A percentile compares a stretch with the other conserved stretches of the same genome.
Evolutionary conservation across 202 grass and related monocot species (phyloP).

Genomic region (Dendrocalamus latiflorus): DNA sequence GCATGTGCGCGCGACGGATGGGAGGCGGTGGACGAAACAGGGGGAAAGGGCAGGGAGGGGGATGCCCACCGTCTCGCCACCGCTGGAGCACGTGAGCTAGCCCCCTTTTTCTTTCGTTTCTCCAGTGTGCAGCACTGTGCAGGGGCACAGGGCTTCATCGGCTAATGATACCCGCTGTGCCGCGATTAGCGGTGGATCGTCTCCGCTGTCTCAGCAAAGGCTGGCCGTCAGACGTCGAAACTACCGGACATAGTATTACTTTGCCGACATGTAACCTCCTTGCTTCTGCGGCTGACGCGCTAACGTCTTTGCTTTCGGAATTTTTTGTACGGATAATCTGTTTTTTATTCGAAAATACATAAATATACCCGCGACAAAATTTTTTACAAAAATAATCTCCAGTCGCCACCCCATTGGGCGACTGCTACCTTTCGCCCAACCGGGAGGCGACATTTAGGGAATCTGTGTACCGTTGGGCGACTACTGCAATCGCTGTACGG

Average conservation of each 20-base stretch:
- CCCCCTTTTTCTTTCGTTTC: not conserved
- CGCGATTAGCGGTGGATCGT: slow-evolving; percentile 9
- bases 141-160: too few relatives aligned
- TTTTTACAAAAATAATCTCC: too few relatives aligned
- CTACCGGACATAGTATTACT: not conserved
- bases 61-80: slow-evolving; percentile 28
- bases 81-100: slow-evolving; percentile 40
- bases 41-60: not conserved
- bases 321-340: too few relatives aligned
- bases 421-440: too few relatives aligned
- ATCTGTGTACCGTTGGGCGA: too few relatives aligned
- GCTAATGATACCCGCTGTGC: not conserved
- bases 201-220: not conserved
- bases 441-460: too few relatives aligned
- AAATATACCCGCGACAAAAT: too few relatives aligned
- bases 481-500: too few relatives aligned
- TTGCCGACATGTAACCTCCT: slow-evolving; percentile 6
- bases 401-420: too few relatives aligned
- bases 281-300: not conserved
- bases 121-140: not conserved
- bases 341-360: too few relatives aligned
- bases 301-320: too few relatives aligned
- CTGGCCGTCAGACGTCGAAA: too few relatives aligned
- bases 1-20: slow-evolving; percentile 34
- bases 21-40: slow-evolving; percentile 14